Base-by-base conservation (phyloP, 2,329 filamentous ascomycete genomes). In the Exophiala alcalophila region DNA sequence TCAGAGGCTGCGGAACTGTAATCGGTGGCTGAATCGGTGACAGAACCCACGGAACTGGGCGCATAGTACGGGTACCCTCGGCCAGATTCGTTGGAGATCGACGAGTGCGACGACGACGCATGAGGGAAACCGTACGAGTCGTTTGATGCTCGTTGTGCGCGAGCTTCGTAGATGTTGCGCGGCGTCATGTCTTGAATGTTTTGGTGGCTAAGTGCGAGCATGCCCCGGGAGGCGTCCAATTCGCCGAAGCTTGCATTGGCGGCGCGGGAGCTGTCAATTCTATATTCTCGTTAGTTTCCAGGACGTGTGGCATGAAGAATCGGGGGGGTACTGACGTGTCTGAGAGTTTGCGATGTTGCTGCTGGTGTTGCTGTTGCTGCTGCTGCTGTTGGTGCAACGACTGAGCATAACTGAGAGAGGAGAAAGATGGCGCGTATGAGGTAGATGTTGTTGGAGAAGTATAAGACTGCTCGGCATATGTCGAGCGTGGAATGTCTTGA, bases 81-180 rank as follows among this genome's bases (percentile, higher is more conserved):
- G 1, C 81, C 83, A 0, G 91, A 97, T 50, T 96, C 89, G 31
- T 90, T 96, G 1, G 91, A 97, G 44, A 96, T 87, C 32, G 91
- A 95, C 0, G 91, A 97, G 63, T 84, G 89, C 15, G 83, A 81
- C 2, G 87, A 92, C 61, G 92, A 85, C 12, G 83, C 77, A 10
- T 87, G 80, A 5, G 91, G 90, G 65, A 96, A 97, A 10, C 88
- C 88, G 61, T 96, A 96, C 1, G 89, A 89, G 60, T 95, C 90
- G 42, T 80, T 76, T 1, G 89, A 89, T 41, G 80, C 82, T 52
- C 88, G 77, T 44, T 78, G 76, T 44, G 70, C 70, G 35, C 81
- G 72, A 53, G 78, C 76, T 49, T 84, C 87, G 61, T 95, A 95
- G 58, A 95, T 87, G 62, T 91, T 92, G 50, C 90, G 76, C 9